Base-by-base conservation (phyloP, 2,329 filamentous ascomycete genomes). In the Grosmannia huntii region DNA sequence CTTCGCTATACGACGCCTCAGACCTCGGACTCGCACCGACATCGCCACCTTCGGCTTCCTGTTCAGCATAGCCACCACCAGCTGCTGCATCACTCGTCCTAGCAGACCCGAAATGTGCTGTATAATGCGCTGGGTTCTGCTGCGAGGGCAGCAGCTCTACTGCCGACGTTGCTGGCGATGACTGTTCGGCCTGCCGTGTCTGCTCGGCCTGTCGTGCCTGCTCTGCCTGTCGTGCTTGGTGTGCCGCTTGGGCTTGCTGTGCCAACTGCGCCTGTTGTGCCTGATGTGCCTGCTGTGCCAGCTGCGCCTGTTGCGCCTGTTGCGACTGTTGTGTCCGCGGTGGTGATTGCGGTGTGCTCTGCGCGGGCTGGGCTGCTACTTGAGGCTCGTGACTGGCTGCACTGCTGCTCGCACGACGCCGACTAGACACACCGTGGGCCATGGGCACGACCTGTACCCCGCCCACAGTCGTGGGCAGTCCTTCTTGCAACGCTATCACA, bases 371-470 rank as follows among this genome's bases (percentile, higher is more conserved):
- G 23, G 56, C 33, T n/a, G 50, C 58, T 12, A 33, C 31, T 33
- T 59, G 54, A 9, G 59, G 59, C 5, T 59, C 69, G 67, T 58
- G 68, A 62, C 53, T 76, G 48, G 48, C 5, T 72, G 55, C 74
- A 49, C 72, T 70, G 63, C 73, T 79, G 56, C 38, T 46, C 2
- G 58, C 55, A n/a, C 71, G 70, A 55, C 78, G 74, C 59, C 80
- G 79, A 66, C 79, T 82, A 3, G 80, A 77, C 14, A 84, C 77
- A 11, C 85, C 85, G 64, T 87, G 85, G 52, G 85, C 85, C 89
- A 95, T 95, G 7, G 94, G 94, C 21, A 97, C 89, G 14, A 99
- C 94, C 67, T 96, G 91, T 14, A 97, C 90, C 49, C 92, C 92
- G 54, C 91, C 90, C 10, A 99, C 88, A 54, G 95, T 78, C 1